A percentile compares a stretch with the other conserved stretches of the same genome.
phyloP scores from a whole-genome alignment of 2,329 filamentous ascomycete genomes.

The Tolypocladium endophyticum region DNA sequence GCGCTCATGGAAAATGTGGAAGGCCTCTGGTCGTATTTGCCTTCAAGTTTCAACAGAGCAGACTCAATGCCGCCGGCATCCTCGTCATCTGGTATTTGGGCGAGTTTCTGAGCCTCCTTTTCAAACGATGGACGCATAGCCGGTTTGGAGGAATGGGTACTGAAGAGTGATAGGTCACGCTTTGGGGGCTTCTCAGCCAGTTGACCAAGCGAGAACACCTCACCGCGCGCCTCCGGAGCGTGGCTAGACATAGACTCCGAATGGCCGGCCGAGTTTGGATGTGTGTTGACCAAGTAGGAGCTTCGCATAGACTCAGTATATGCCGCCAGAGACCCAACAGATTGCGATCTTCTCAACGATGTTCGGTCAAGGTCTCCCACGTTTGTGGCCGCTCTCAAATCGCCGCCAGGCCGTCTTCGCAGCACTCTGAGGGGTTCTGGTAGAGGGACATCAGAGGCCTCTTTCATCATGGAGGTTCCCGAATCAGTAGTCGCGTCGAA shows the following conservation, averaged over 20 bases:
- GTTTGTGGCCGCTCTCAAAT: conserved; percentile 58
- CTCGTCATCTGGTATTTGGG: conserved; percentile 73
- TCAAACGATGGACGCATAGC: conserved; percentile 71
- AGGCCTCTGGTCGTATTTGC: conserved; percentile 57
- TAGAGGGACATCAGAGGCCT: conserved; percentile 25
- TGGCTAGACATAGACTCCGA: conserved; percentile 10
- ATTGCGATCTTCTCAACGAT: conserved; percentile 41
- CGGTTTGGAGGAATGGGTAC: conserved; percentile 51
- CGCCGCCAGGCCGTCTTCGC: conserved; percentile 63
- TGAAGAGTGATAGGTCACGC: conserved; percentile 42
- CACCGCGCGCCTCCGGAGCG: conserved; percentile 18
- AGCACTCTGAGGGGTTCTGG: conserved; percentile 51
- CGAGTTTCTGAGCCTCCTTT: conserved; percentile 75
- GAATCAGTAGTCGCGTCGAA: conserved; percentile 51
- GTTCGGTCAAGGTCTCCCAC: conserved; percentile 48
- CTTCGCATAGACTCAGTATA: conserved; percentile 51
- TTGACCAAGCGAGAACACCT: conserved; percentile 48
- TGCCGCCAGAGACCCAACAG: conserved; percentile 47
- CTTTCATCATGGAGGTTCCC: conserved; percentile 35
- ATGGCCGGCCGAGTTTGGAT: conserved; percentile 14
- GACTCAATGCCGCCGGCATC: conserved; percentile 84
- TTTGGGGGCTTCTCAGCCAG: conserved; percentile 41
- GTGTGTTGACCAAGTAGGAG: conserved; percentile 40
- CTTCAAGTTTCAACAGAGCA: conserved; percentile 85
- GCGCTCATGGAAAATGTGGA: conserved; percentile 22